These are phyloP conservation scores for Colletotrichum sp. DNA, from an alignment of 2,329 filamentous ascomycete genomes.

Conservation along the genomic window DNA sequence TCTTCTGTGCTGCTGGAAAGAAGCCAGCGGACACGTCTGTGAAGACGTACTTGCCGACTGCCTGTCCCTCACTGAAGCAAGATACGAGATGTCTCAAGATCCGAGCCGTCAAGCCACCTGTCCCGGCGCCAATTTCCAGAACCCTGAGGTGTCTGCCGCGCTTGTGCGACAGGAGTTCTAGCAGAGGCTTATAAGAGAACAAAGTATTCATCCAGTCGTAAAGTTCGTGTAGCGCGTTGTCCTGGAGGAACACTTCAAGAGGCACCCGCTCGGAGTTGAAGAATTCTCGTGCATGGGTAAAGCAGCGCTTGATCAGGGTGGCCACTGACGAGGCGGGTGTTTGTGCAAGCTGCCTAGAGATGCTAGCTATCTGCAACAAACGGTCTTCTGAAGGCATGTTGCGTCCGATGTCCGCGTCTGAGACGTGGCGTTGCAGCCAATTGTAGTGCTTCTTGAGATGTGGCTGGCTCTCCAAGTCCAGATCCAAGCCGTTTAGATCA, in stretches of 20 bases:
- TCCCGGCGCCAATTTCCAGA: slow-evolving; percentile 17
- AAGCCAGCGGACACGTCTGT: slow-evolving; percentile 28
- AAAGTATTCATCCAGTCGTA: slow-evolving; percentile 17
- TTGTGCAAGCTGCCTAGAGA: neutral
- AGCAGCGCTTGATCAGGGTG: neutral
- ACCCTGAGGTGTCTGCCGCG: slow-evolving; percentile 37
- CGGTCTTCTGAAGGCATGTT: neutral
- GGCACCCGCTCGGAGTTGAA: neutral
- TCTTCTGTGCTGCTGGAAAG: slow-evolving; percentile 21
- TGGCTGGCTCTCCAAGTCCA: neutral
- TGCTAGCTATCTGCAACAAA: neutral
- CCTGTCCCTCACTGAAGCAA: slow-evolving; percentile 15
- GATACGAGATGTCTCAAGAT: neutral
- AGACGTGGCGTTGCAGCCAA: neutral
- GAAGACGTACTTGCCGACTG: slow-evolving; percentile 25
- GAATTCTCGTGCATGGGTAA: neutral
- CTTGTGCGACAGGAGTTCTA: neutral
- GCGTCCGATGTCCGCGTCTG: neutral
- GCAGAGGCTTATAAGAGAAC: neutral
- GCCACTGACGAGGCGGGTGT: neutral
- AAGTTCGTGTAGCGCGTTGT: neutral
- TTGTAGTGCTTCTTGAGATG: neutral
- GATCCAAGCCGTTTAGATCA: neutral
- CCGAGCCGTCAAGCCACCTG: slow-evolving; percentile 1
- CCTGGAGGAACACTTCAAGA: neutral